Evolutionary conservation across 176 grass and related monocot species (phyloP).

Genomic region (Chloris gayana): DNA sequence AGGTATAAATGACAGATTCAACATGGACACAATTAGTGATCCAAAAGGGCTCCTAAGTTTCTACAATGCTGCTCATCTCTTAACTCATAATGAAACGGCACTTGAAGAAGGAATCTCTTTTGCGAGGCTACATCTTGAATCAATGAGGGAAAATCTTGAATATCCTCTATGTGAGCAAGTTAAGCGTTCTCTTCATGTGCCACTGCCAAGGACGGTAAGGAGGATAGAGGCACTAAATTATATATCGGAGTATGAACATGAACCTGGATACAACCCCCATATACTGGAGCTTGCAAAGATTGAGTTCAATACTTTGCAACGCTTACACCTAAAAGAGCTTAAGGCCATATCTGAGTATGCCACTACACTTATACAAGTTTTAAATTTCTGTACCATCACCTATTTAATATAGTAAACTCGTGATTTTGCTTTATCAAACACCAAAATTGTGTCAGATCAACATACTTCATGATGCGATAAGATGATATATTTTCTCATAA

Average conservation of each 20-base stretch:
- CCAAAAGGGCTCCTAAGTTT: conserved; percentile 25
- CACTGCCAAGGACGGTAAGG: conserved; percentile 5
- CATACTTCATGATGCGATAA: too few relatives aligned
- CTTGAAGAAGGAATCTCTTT: conserved; percentile 2
- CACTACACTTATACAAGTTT: too few relatives aligned
- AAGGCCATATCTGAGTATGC: neutral
- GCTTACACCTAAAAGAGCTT: conserved; percentile 26
- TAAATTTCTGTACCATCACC: too few relatives aligned
- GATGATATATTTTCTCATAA: too few relatives aligned
- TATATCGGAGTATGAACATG: conserved; percentile 11
- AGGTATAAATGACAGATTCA: conserved; percentile 1
- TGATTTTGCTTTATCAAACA: too few relatives aligned
- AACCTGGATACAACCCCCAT: neutral
- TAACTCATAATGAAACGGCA: neutral
- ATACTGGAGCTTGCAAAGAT: conserved; percentile 42
- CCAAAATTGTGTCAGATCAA: too few relatives aligned
- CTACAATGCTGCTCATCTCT: conserved; percentile 32
- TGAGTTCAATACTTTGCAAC: conserved; percentile 30
- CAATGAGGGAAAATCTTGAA: neutral
- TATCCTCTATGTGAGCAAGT: conserved; percentile 23
- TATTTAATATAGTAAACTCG: too few relatives aligned
- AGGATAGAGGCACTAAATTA: conserved; percentile 8
- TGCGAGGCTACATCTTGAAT: neutral
- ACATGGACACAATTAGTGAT: neutral
- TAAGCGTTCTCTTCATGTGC: neutral